phyloP scores from a whole-genome alignment of 2,329 filamentous ascomycete genomes.

The Ciborinia camelliae region DNA sequence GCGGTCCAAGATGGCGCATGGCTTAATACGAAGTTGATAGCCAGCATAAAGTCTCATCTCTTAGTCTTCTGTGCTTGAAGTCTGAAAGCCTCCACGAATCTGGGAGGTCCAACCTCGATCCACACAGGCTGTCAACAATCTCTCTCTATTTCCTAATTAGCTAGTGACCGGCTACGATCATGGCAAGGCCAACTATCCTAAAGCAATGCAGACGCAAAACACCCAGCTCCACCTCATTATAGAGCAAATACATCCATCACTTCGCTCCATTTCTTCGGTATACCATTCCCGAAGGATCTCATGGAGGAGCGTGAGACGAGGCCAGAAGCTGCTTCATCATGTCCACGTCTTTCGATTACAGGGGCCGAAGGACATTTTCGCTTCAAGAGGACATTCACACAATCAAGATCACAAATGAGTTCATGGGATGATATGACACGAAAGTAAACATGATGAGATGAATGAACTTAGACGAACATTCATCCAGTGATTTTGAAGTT shows the following conservation, averaged over 20 bases:
- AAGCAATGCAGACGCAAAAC: too few relatives aligned
- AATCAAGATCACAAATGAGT: neutral
- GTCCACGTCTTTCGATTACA: neutral
- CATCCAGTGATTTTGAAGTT: slow-evolving; percentile 1
- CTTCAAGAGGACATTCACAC: too few relatives aligned
- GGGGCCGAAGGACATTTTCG: too few relatives aligned
- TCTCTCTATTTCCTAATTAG: neutral
- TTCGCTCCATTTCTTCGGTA: neutral
- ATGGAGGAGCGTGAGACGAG: neutral
- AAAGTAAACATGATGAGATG: neutral
- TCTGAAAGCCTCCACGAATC: too few relatives aligned
- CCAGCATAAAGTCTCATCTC: too few relatives aligned
- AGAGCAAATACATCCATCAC: neutral
- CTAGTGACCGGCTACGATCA: neutral
- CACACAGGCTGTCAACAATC: neutral
- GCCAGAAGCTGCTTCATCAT: neutral
- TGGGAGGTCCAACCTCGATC: neutral
- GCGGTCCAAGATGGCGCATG: too few relatives aligned
- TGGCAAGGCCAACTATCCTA: neutral
- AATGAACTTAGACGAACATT: neutral
- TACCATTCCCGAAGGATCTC: neutral
- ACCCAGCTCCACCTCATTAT: too few relatives aligned
- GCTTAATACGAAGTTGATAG: too few relatives aligned
- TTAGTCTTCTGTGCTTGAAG: neutral
- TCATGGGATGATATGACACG: neutral